phyloP scores from a whole-genome alignment of 257 asterid genomes.

The Lithospermum erythrorhizon region DNA sequence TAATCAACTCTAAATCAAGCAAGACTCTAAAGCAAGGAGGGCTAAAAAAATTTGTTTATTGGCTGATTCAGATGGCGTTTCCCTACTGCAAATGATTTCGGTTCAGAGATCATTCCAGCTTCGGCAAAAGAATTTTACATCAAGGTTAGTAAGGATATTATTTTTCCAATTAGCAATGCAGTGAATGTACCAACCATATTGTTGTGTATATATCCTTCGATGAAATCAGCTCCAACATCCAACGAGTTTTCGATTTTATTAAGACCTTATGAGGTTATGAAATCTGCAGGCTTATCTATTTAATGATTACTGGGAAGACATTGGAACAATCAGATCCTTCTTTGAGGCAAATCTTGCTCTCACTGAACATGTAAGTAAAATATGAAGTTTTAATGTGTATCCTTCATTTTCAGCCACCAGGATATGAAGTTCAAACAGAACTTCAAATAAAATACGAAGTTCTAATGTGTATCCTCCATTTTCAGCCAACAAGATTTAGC shows the following conservation, averaged over 20 bases:
- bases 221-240: neutral
- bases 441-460: neutral
- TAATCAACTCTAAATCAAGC: neutral
- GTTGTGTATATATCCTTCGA: too few relatives aligned
- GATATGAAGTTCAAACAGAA: slow-evolving; percentile 12
- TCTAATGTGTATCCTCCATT: slow-evolving; percentile 8
- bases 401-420: slow-evolving; percentile 59
- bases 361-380: slow-evolving; percentile 74
- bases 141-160: slow-evolving; percentile 30
- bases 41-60: neutral
- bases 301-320: slow-evolving; percentile 97
- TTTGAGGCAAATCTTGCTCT: slow-evolving; percentile 98
- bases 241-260: neutral
- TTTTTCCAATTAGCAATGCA: too few relatives aligned
- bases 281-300: slow-evolving; percentile 63
- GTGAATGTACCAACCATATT: too few relatives aligned
- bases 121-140: slow-evolving; percentile 61
- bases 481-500: slow-evolving; percentile 91
- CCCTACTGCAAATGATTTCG: slow-evolving; percentile 94
- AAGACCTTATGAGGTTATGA: slow-evolving; percentile 4
- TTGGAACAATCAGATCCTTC: slow-evolving; percentile 89
- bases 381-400: neutral
- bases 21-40: neutral
- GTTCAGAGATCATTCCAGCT: slow-evolving; percentile 96
- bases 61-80: slow-evolving; percentile 67